phyloP scores from a whole-genome alignment of 176 grass and related monocot species.

The Eleusine indica region DNA sequence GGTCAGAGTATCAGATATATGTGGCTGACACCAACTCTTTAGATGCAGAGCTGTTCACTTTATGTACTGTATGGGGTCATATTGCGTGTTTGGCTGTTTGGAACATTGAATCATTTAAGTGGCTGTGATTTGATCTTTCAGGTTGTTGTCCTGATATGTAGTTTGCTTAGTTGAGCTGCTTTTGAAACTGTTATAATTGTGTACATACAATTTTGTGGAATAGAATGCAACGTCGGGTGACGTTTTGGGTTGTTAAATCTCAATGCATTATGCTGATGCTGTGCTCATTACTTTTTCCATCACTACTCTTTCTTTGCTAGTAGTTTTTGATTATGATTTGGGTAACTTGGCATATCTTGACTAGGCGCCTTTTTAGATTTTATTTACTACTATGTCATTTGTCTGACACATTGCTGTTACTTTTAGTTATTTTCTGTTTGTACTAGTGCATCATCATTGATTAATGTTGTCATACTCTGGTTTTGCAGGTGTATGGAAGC shows the following conservation, averaged over 20 bases:
- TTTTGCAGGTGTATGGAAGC: constrained; percentile 83
- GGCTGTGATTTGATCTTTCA: background rate
- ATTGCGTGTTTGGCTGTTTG: background rate
- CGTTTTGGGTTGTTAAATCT: constrained; percentile 1
- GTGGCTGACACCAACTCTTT: background rate
- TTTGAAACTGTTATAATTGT: background rate
- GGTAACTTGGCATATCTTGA: background rate
- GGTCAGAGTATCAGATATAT: background rate
- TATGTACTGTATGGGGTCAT: background rate
- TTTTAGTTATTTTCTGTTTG: background rate
- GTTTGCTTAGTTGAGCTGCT: background rate
- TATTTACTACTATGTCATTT: background rate
- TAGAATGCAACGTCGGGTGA: background rate
- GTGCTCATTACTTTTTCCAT: background rate
- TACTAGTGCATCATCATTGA: background rate
- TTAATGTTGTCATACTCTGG: constrained; percentile 9
- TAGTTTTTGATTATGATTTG: background rate
- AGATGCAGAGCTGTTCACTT: background rate
- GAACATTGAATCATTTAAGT: background rate
- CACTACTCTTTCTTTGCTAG: background rate
- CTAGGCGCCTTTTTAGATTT: background rate
- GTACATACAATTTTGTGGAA: background rate
- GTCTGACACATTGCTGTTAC: background rate
- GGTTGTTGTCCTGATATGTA: background rate
- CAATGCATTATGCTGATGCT: background rate